These are phyloP conservation scores for Kwoniella shandongensis DNA, from an alignment of 768 basidiomycete species.

Conservation along the genomic window DNA sequence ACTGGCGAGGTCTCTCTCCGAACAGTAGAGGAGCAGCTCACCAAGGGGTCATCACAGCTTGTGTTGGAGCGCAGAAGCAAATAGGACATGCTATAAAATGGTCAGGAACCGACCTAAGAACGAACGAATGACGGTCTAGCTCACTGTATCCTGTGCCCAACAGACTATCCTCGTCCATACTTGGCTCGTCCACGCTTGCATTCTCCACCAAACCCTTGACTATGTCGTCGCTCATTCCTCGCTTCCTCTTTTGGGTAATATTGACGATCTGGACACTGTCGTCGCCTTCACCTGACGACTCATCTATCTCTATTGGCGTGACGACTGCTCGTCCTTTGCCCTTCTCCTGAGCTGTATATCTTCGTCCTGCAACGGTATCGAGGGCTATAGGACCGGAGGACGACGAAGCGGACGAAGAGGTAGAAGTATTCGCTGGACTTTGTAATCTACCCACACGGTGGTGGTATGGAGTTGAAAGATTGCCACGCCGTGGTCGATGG, in stretches of 20 bases:
- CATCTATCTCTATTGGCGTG: slow-evolving; percentile 18
- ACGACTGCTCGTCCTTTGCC: slow-evolving; percentile 31
- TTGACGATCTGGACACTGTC: slow-evolving; percentile 4
- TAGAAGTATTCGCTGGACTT: not conserved
- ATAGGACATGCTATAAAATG: slow-evolving; percentile 35
- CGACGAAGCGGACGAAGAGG: not conserved
- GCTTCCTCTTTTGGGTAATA: slow-evolving; percentile 6
- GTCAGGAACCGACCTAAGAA: too few relatives aligned
- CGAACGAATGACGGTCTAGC: not conserved
- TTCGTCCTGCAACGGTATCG: not conserved
- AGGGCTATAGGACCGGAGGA: not conserved
- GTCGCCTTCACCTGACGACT: slow-evolving; percentile 11
- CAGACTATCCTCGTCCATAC: slow-evolving; percentile 12
- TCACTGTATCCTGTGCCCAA: slow-evolving; percentile 20
- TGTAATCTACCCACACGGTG: not conserved
- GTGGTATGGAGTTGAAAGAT: not conserved
- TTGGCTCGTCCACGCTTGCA: slow-evolving; percentile 4
- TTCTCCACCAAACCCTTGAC: not conserved
- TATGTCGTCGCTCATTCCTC: slow-evolving; percentile 7
- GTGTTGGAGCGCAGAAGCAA: slow-evolving; percentile 32
- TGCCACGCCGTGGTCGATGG: too few relatives aligned
- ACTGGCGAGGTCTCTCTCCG: not conserved
- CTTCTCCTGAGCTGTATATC: slow-evolving; percentile 29
- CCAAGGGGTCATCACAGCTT: slow-evolving; percentile 42
- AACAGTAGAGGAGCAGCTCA: slow-evolving; percentile 10